Percentiles rank a stretch among this genome's conserved stretches.
These are phyloP conservation scores for Acanthamoeba lenticulata DNA, from an alignment of 208 protist species.

Conservation along the genomic window DNA sequence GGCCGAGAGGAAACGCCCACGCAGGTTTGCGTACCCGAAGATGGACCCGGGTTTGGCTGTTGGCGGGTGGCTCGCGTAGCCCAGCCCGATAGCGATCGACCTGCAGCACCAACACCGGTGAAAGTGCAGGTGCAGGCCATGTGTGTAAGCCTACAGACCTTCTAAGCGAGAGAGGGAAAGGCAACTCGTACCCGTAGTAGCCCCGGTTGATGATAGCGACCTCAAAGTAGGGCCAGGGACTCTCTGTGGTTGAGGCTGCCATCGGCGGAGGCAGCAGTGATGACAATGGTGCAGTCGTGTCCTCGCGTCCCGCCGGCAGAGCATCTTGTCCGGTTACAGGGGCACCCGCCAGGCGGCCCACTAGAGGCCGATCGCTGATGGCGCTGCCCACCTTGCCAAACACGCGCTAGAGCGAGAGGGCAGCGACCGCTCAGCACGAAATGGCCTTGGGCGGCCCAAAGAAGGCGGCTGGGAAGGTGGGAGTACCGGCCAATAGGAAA, in stretches of 20 bases:
- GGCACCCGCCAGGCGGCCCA: too few relatives aligned
- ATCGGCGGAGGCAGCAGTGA: not conserved
- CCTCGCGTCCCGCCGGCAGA: not conserved
- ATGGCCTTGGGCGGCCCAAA: not conserved
- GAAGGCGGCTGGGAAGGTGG: not conserved
- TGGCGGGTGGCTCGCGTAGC: not conserved
- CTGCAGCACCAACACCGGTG: not conserved
- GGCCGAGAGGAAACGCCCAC: too few relatives aligned
- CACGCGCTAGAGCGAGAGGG: not conserved
- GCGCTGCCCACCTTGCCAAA: conserved; percentile 49
- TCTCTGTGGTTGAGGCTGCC: too few relatives aligned
- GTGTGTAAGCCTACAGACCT: too few relatives aligned
- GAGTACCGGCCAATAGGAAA: conserved; percentile 31
- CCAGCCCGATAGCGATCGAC: conserved; percentile 2
- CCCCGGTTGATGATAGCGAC: conserved; percentile 1
- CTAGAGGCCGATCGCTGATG: not conserved
- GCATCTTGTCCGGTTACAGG: too few relatives aligned
- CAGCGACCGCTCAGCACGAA: not conserved
- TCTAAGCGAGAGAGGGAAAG: too few relatives aligned
- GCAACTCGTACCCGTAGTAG: conserved; percentile 44
- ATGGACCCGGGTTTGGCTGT: not conserved
- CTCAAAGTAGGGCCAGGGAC: conserved; percentile 60
- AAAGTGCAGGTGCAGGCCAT: too few relatives aligned
- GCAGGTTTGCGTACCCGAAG: not conserved
- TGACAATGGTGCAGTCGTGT: too few relatives aligned